Conservation (phyloP, 2,329 filamentous ascomycete species). For the Aureobasidium musti region DNA sequence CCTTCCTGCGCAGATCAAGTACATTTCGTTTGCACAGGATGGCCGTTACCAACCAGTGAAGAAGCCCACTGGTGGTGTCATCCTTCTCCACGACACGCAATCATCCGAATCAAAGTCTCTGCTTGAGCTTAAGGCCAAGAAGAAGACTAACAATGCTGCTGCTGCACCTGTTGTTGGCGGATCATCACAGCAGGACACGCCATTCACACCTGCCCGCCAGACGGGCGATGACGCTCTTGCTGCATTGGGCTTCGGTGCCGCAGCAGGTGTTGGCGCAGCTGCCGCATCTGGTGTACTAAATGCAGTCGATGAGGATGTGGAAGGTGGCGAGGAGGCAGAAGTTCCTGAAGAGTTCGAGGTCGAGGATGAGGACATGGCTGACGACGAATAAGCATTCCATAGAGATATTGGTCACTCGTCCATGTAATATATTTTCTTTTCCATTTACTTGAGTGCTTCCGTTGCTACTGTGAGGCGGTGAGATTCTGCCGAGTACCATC, state of each 20-base stretch:
- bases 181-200: constrained; percentile 39
- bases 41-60: constrained; percentile 86
- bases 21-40: constrained; percentile 86
- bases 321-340: constrained; percentile 70
- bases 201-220: constrained; percentile 36
- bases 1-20: constrained; percentile 88
- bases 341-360: constrained; percentile 76
- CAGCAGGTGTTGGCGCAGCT: constrained; percentile 38
- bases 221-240: constrained; percentile 45
- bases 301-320: constrained; percentile 81
- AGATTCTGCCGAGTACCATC: background rate
- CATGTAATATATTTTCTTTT: constrained; percentile 22
- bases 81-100: constrained; percentile 83
- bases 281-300: constrained; percentile 73
- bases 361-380: constrained; percentile 57
- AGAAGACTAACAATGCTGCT: constrained; percentile 56
- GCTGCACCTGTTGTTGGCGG: constrained; percentile 45
- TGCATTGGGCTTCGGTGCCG: constrained; percentile 46
- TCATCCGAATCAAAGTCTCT: constrained; percentile 76
- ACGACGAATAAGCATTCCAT: constrained; percentile 17
- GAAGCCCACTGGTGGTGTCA: constrained; percentile 91
- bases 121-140: constrained; percentile 91
- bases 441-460: background rate
- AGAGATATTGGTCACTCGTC: background rate
- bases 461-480: background rate